Evolutionary conservation across 1,139 yeast genomes (phyloP).

Genomic region (Arxiozyma slooffiae): DNA sequence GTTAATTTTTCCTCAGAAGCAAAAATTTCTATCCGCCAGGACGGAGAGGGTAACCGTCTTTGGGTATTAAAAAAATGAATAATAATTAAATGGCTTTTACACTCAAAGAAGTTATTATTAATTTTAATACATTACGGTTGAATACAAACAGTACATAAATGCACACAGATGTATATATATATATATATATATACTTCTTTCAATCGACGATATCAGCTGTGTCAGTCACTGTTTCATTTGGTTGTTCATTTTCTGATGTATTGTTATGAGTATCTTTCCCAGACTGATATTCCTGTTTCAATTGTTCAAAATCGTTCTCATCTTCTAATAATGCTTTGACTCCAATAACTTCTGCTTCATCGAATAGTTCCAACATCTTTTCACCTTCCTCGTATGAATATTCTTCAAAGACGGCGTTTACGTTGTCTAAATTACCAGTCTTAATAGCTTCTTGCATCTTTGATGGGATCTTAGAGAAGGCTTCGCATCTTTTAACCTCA

Average conservation of each 20-base stretch:
- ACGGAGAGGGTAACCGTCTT: no score
- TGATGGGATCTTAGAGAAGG: conserved; percentile 48
- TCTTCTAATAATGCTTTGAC: conserved; percentile 69
- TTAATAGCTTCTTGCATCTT: conserved; percentile 69
- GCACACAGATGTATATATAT: no score
- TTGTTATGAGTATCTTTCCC: conserved; percentile 9
- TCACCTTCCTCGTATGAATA: conserved; percentile 77
- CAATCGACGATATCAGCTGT: conserved; percentile 23
- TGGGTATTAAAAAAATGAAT: no score
- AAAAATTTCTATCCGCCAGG: no score
- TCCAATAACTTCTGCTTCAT: conserved; percentile 76
- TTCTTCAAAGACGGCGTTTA: conserved; percentile 74
- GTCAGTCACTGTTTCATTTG: conserved; percentile 5
- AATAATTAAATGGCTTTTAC: no score
- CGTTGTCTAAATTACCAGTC: conserved; percentile 62
- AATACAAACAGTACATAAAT: no score
- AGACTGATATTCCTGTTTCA: conserved; percentile 37
- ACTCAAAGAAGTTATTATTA: no score
- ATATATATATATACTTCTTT: no score
- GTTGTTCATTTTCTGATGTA: conserved; percentile 8
- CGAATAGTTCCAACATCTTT: conserved; percentile 57
- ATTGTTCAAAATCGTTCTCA: conserved; percentile 53
- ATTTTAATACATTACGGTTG: no score
- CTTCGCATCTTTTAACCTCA: conserved; percentile 43
- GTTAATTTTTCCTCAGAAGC: no score